A percentile compares a stretch with the other conserved stretches of the same genome.
These are phyloP conservation scores for Lophiostoma macrostomum DNA, from an alignment of 495 filamentous ascomycete genomes.

Conservation along the genomic window DNA sequence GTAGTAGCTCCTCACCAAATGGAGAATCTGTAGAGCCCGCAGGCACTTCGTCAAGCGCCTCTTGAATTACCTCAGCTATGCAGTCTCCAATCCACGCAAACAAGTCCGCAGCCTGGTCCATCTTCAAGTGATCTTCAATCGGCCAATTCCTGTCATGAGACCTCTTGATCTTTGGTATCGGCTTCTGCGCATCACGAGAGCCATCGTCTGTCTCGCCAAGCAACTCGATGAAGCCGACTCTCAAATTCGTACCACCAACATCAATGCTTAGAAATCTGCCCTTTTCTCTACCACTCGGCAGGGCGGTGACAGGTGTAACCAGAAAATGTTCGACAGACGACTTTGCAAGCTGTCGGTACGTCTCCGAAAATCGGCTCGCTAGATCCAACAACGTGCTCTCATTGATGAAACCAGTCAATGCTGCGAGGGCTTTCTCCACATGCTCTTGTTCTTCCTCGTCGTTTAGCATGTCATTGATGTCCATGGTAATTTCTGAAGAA, in stretches of 20 bases:
- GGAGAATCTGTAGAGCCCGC: slow-evolving; percentile 25
- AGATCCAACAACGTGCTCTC: slow-evolving; percentile 50
- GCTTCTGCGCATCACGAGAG: slow-evolving; percentile 10
- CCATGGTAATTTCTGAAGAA: too few species aligned
- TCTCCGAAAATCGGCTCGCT: slow-evolving; percentile 58
- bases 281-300: slow-evolving; percentile 60
- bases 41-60: slow-evolving; percentile 44
- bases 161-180: slow-evolving; percentile 48
- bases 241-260: slow-evolving; percentile 76
- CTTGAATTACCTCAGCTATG: slow-evolving; percentile 68
- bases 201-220: slow-evolving; percentile 43
- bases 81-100: slow-evolving; percentile 78
- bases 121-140: slow-evolving; percentile 75
- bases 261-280: slow-evolving; percentile 76
- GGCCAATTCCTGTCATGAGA: slow-evolving; percentile 72
- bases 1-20: slow-evolving; percentile 57
- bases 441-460: neutral
- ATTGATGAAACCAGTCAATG: slow-evolving; percentile 23
- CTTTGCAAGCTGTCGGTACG: slow-evolving; percentile 62
- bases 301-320: slow-evolving; percentile 72
- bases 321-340: slow-evolving; percentile 70
- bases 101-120: slow-evolving; percentile 67
- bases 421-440: neutral
- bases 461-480: too few species aligned
- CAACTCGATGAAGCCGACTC: slow-evolving; percentile 75